phyloP scores from a whole-genome alignment of 73 alveolate genomes.

The Tetrahymena malaccensis region DNA sequence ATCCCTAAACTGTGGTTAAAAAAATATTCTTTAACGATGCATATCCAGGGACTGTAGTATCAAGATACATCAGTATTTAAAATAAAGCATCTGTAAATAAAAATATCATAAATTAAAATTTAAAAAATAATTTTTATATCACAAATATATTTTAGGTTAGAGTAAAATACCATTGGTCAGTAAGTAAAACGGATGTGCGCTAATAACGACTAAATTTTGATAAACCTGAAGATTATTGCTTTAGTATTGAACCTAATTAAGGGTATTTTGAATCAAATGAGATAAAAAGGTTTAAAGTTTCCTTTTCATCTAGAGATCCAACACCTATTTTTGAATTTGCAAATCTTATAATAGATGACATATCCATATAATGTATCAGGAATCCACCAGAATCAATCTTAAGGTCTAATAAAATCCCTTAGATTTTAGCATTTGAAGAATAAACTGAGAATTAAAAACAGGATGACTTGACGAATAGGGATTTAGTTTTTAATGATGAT shows the following conservation, averaged over 20 bases:
- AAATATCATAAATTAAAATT: neutral
- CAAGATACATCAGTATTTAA: conserved; percentile 62
- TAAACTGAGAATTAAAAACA: neutral
- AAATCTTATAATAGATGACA: conserved; percentile 54
- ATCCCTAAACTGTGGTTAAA: conserved; percentile 54
- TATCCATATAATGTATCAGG: conserved; percentile 70
- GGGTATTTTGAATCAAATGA: conserved; percentile 81
- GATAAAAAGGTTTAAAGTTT: conserved; percentile 69
- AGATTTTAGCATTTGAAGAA: neutral
- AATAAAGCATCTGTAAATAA: conserved; percentile 69
- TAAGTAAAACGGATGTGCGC: conserved; percentile 47
- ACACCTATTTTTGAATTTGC: conserved; percentile 19
- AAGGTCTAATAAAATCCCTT: neutral
- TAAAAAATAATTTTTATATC: neutral
- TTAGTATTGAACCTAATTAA: conserved; percentile 76
- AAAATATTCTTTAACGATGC: conserved; percentile 83
- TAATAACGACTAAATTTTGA: conserved; percentile 62
- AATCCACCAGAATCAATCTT: conserved; percentile 53
- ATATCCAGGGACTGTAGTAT: conserved; percentile 67
- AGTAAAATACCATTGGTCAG: conserved; percentile 90
- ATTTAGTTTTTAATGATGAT: neutral
- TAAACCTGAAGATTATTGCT: conserved; percentile 73
- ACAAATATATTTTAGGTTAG: neutral
- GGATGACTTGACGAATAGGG: neutral
- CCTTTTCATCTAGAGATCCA: conserved; percentile 32